A percentile compares a stretch with the other conserved stretches of the same genome.
Conservation (phyloP, 2,329 filamentous ascomycete species). For the Pestalotiopsis fici region DNA sequence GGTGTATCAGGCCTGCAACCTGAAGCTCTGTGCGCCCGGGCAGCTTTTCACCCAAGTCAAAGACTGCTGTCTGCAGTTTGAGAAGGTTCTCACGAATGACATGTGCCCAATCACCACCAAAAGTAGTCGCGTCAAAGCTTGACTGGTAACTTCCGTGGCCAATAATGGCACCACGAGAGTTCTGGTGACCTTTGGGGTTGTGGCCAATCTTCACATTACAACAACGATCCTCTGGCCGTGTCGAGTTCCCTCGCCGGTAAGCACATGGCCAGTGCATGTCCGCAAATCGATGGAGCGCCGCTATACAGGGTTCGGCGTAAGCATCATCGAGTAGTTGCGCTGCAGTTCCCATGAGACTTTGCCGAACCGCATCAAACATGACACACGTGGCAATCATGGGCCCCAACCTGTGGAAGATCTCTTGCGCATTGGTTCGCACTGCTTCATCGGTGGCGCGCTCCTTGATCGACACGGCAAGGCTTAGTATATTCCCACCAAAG, state of each 20-base stretch:
- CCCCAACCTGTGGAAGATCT: conserved; percentile 28
- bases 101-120: conserved; percentile 25
- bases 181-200: conserved; percentile 31
- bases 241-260: conserved; percentile 20
- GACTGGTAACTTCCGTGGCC: conserved; percentile 30
- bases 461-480: conserved; percentile 10
- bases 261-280: conserved; percentile 27
- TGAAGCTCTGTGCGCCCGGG: conserved; percentile 26
- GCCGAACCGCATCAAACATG: conserved; percentile 31
- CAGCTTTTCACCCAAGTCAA: conserved; percentile 25
- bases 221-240: conserved; percentile 25
- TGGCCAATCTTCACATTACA: conserved; percentile 30
- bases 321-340: conserved; percentile 29
- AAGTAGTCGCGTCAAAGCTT: conserved; percentile 20
- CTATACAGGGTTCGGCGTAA: conserved; percentile 26
- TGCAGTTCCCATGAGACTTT: conserved; percentile 28
- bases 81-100: conserved; percentile 24
- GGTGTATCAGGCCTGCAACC: conserved; percentile 26
- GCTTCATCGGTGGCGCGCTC: background rate
- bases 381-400: conserved; percentile 32
- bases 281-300: conserved; percentile 28
- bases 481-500: conserved; percentile 13
- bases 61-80: conserved; percentile 24
- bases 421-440: conserved; percentile 19
- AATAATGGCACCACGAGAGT: conserved; percentile 29